A percentile compares a stretch with the other conserved stretches of the same genome.
Conservation (phyloP, 2,329 filamentous ascomycete genomes). For the Periconia digitata region DNA sequence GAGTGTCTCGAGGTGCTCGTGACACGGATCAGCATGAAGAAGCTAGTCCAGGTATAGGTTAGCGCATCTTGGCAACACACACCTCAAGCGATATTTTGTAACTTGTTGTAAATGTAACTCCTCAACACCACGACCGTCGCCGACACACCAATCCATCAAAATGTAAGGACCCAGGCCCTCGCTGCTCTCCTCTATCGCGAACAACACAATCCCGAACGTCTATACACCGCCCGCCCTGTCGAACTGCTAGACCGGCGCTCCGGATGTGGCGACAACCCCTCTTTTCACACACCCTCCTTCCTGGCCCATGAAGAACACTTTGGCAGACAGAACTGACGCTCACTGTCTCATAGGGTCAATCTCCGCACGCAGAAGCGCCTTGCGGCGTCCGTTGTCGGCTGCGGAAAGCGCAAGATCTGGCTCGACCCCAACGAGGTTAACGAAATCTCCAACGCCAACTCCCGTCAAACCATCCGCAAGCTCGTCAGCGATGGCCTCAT, state of each 20-base stretch:
- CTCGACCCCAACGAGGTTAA: conserved; percentile 98
- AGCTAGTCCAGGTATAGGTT: neutral
- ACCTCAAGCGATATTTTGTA: conserved; percentile 1
- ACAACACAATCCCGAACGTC: conserved; percentile 21
- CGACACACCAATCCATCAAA: conserved; percentile 42
- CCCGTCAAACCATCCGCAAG: conserved; percentile 99
- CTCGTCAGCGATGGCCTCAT: conserved; percentile 99
- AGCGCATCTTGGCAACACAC: neutral
- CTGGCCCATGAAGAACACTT: conserved; percentile 18
- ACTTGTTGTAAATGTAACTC: neutral
- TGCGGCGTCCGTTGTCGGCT: conserved; percentile 96
- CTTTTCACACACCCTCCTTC: conserved; percentile 26
- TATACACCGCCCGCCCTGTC: conserved; percentile 21
- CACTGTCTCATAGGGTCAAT: conserved; percentile 76
- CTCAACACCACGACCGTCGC: conserved; percentile 39
- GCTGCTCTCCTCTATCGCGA: conserved; percentile 14
- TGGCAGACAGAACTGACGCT: conserved; percentile 32
- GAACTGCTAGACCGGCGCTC: conserved; percentile 22
- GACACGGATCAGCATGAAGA: neutral
- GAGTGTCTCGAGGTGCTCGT: too few relatives aligned
- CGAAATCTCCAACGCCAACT: conserved; percentile 99
- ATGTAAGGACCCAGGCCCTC: conserved; percentile 41
- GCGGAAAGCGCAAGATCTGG: conserved; percentile 99
- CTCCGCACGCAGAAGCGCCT: conserved; percentile 99
- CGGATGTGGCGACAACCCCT: conserved; percentile 39